Base-by-base conservation (phyloP, 345 rosid genomes). In the Geranium brycei region DNA sequence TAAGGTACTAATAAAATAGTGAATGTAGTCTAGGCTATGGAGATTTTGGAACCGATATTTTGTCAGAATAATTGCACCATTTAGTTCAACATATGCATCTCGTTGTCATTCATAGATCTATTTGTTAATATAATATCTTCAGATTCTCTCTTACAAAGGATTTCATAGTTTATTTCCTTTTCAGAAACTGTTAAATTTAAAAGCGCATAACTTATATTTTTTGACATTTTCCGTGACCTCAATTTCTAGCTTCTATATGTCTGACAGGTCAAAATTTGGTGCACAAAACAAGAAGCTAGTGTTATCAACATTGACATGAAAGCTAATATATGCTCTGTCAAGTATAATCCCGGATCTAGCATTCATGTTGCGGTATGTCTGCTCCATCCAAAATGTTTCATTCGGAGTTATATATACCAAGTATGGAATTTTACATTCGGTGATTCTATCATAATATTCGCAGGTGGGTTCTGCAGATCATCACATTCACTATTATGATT, bases 401-500 rank as follows among this genome's bases (percentile, higher is more conserved):
- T 47, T 47, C 11, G 53, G 4, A 4, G 19, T 19, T 64, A 19
- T 51, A 23, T 23, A 35, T 11, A 17, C 5, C 3, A n/a, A 14
- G 11, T 15, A 64, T n/a, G 23, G 17, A 51, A 14, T 64, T 23
- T 35, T 35, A 35, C 41, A 35, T 35, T 23, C 6, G 16, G 23
- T 7, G 7, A 19, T 55, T 3, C 19, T 51, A 7, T 41, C 4
- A 51, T 23, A 38, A 23, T 51, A 30, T 74, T 40, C 66, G 67
- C 82, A 83, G 91, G 85, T 76, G 62, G 88, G 88, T 61, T 83
- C 88, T 16, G 85, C 87, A 19, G 91, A 86, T 69, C 88, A 80
- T 59, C 77, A 72, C 59, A 72, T 86, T 72, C 82, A 80, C 63
- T 83, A 83, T 65, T 83, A 80, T 62, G 88, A 85, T 75, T 77